phyloP scores from a whole-genome alignment of 441 rosid species.

The Manihot esculenta region DNA sequence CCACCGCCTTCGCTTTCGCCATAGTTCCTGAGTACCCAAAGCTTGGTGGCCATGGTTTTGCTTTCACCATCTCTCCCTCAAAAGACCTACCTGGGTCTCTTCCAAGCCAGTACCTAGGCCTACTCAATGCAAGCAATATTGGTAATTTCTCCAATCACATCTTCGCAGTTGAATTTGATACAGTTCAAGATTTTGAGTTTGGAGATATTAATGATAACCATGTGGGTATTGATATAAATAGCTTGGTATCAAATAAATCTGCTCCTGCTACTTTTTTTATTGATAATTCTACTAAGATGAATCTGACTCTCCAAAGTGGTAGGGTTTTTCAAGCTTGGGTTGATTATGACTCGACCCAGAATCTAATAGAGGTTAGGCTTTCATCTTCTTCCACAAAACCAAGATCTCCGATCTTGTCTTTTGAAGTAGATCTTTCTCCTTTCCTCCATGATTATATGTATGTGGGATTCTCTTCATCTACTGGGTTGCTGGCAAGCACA shows the following conservation, averaged over 20 bases:
- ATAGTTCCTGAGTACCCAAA: conserved; percentile 55
- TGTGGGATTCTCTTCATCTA: conserved; percentile 82
- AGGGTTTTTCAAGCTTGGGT: conserved; percentile 65
- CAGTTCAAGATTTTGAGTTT: conserved; percentile 63
- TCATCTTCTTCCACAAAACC: conserved; percentile 67
- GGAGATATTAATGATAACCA: conserved; percentile 68
- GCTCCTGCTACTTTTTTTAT: conserved; percentile 52
- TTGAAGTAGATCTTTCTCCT: conserved; percentile 52
- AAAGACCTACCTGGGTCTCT: conserved; percentile 47
- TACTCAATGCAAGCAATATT: conserved; percentile 47
- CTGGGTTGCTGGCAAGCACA: conserved; percentile 70
- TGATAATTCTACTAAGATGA: conserved; percentile 34
- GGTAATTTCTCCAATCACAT: conserved; percentile 57
- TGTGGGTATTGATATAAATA: conserved; percentile 68
- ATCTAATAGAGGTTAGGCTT: conserved; percentile 56
- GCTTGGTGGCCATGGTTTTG: conserved; percentile 85
- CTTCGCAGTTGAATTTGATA: conserved; percentile 84
- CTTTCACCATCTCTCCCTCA: conserved; percentile 59
- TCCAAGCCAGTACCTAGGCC: conserved; percentile 75
- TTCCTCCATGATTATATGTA: conserved; percentile 57
- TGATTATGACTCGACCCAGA: conserved; percentile 64
- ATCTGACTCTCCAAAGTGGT: conserved; percentile 51
- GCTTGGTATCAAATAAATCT: conserved; percentile 52
- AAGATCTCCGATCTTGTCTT: conserved; percentile 46
- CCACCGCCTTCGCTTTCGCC: conserved; percentile 76